Base-by-base conservation (phyloP, 257 asterid species). In the Ocimum tenuiflorum region DNA sequence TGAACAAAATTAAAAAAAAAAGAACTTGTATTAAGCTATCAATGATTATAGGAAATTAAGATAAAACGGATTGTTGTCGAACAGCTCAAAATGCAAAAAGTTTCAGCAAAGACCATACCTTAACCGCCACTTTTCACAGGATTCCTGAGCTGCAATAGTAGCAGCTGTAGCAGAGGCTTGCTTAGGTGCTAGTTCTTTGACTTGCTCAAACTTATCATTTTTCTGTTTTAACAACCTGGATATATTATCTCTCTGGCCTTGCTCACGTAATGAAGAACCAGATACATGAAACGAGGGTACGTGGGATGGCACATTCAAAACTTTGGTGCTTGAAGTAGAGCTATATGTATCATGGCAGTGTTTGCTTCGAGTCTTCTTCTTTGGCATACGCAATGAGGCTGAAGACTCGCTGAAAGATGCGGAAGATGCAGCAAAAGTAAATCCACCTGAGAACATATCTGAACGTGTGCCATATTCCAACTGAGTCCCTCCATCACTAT, bases 41-140 rank as follows among this genome's bases (percentile, higher is more conserved):
- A 53, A n/a, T n/a, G n/a, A n/a, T n/a, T n/a, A n/a, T n/a, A n/a
- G n/a, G n/a, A n/a, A n/a, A n/a, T n/a, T n/a, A n/a, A n/a, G n/a
- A n/a, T n/a, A n/a, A n/a, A n/a, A n/a, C n/a, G n/a, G n/a, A n/a
- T n/a, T n/a, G n/a, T n/a, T n/a, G n/a, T n/a, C n/a, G n/a, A n/a
- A n/a, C n/a, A n/a, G n/a, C n/a, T 19, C 59, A 61, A 45, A 36
- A 38, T 36, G 15, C 18, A 12, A 54, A 14, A 63, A 17, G 17
- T 58, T 46, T 50, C 20, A 69, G 60, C 39, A 27, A 48, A 22
- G 11, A 36, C 55, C 79, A 57, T 72, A 90, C 99, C 97, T 89
- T 57, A 90, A 76, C 63, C 96, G 86, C 96, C 94, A 94, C 69
- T 82, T 90, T 85, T 94, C 99, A 83, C 99, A 94, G 70, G 88